phyloP scores from a whole-genome alignment of 495 filamentous ascomycete genomes.

The Aspergillus conjunctus region DNA sequence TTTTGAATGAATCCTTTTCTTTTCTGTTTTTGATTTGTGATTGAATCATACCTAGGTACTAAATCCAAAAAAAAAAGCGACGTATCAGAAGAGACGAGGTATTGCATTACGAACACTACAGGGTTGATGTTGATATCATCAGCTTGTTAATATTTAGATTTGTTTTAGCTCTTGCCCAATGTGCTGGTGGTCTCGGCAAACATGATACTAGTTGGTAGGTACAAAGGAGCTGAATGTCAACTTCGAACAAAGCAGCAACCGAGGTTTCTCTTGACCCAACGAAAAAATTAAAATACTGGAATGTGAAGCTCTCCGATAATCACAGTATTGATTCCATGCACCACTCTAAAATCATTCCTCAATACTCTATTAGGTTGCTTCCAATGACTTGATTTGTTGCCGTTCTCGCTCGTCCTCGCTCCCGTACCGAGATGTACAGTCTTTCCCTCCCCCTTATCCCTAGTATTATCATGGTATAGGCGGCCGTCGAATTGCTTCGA shows the following conservation, averaged over 20 bases:
- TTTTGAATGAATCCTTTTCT: constrained; percentile 21
- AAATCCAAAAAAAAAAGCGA: not conserved
- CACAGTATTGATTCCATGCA: constrained; percentile 1
- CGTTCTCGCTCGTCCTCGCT: not conserved
- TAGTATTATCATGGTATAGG: constrained; percentile 16
- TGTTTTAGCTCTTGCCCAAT: too few species aligned
- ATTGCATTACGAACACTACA: too few species aligned
- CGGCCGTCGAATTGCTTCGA: constrained; percentile 10
- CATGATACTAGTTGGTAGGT: too few species aligned
- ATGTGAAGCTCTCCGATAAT: constrained; percentile 2
- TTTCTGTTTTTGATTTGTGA: not conserved
- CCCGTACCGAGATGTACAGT: constrained; percentile 9
- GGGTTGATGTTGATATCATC: too few species aligned
- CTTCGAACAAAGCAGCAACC: not conserved
- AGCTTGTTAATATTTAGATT: too few species aligned
- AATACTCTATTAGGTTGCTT: constrained; percentile 13
- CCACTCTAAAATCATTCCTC: constrained; percentile 14
- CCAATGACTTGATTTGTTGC: constrained; percentile 1
- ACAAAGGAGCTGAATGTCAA: too few species aligned
- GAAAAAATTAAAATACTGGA: not conserved
- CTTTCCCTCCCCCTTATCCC: not conserved
- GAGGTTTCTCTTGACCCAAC: too few species aligned
- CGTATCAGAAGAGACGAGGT: too few species aligned
- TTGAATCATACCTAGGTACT: not conserved
- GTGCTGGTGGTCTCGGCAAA: too few species aligned